Percentiles rank a stretch among this genome's conserved stretches.
Conservation (phyloP, 2,329 filamentous ascomycete genomes). For the Pseudogymnoascus sp. region DNA sequence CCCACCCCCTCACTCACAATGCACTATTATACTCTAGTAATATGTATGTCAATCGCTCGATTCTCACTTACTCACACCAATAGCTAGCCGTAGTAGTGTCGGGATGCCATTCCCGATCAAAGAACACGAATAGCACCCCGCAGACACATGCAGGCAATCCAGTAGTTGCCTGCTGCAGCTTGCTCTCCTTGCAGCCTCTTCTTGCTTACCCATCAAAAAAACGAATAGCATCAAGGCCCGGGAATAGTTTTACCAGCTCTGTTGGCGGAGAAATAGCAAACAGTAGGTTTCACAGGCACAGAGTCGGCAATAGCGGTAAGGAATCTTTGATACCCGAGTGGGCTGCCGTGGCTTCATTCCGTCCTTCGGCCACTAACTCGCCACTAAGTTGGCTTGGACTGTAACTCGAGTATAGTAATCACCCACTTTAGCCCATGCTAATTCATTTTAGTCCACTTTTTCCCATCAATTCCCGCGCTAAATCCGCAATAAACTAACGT, state of each 20-base stretch:
- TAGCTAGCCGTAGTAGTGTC: background rate
- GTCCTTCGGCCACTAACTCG: background rate
- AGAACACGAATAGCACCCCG: background rate
- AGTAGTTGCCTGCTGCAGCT: background rate
- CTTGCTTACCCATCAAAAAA: background rate
- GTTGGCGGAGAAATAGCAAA: background rate
- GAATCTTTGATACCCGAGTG: background rate
- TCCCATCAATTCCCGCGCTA: background rate
- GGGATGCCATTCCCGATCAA: background rate
- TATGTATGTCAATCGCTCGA: background rate
- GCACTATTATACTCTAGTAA: background rate
- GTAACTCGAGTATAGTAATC: constrained; percentile 2
- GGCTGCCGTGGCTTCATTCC: background rate
- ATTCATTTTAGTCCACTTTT: background rate
- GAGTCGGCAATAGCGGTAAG: background rate
- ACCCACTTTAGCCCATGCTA: background rate
- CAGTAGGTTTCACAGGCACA: background rate
- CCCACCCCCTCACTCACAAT: background rate
- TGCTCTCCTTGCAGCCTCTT: background rate
- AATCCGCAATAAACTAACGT: background rate
- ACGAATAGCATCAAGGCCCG: background rate
- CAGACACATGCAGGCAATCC: background rate
- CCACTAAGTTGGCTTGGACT: background rate
- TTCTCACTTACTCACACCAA: background rate
- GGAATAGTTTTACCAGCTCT: background rate